Conservation (phyloP, 1,139 yeast genomes). For the Torulaspora pretoriensis region DNA sequence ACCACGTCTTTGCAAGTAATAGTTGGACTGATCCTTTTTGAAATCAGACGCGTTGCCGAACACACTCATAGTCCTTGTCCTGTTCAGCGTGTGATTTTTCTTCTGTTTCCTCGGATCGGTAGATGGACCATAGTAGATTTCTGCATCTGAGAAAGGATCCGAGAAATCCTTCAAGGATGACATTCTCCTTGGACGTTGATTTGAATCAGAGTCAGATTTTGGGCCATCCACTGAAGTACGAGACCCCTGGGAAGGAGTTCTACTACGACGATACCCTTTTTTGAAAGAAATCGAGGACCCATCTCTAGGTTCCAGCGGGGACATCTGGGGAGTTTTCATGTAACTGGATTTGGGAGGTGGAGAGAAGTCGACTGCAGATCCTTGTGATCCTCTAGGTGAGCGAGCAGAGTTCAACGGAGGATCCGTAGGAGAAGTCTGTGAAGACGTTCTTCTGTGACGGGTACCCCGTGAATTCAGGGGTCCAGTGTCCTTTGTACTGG, state of each 20-base stretch:
- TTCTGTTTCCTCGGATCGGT: constrained; percentile 47
- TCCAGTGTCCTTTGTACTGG: constrained; percentile 3
- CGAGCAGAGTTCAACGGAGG: constrained; percentile 1
- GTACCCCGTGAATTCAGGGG: constrained; percentile 1
- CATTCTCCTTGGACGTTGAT: constrained; percentile 25
- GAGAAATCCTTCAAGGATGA: constrained; percentile 33
- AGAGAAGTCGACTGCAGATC: constrained; percentile 1
- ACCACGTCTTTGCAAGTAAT: constrained; percentile 49
- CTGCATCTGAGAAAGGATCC: constrained; percentile 67
- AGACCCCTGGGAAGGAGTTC: constrained; percentile 7
- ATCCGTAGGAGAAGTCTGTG: constrained; percentile 7
- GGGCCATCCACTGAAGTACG: constrained; percentile 1
- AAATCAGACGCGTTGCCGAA: constrained; percentile 33
- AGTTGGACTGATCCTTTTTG: constrained; percentile 21
- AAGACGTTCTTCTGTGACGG: constrained; percentile 8
- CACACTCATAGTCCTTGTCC: constrained; percentile 41
- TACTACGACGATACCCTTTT: constrained; percentile 1
- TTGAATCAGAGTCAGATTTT: neutral
- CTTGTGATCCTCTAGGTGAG: constrained; percentile 7
- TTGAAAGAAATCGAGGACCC: constrained; percentile 1
- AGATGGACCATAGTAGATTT: constrained; percentile 64
- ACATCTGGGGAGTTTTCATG: constrained; percentile 5
- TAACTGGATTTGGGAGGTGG: constrained; percentile 1
- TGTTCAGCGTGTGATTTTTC: constrained; percentile 15
- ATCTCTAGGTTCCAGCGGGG: constrained; percentile 4